Base-by-base conservation (phyloP, 345 rosid genomes). In the Anacardium occidentale region DNA sequence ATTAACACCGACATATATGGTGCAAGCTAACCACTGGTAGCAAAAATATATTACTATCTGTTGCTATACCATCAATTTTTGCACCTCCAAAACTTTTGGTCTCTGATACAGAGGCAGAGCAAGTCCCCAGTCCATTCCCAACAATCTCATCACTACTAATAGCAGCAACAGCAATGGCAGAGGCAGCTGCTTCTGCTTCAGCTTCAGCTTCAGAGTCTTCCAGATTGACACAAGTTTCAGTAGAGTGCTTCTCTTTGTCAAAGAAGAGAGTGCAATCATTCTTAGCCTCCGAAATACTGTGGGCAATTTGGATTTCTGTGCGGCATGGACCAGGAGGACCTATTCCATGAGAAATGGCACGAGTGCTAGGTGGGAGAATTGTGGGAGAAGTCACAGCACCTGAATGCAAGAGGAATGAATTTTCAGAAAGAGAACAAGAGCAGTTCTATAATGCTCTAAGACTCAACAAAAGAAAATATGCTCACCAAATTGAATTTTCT, bases 401-500 rank as follows among this genome's bases (percentile, higher is more conserved):
- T 92, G 86, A 54, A 74, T 25, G 62, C 56, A 74, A 64, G 32
- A 50, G 72, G 18, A 69, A 62, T 62, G 64, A 44, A 26, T 66
- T 8, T 40, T 75, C 58, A 56, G 72, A 72, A 58, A 12, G 60
- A 32, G 21, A 57, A 21, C 18, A 64, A 40, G 5, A 7, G 29
- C 37, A 62, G 65, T 37, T 42, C 54, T 21, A 72, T 66, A 44
- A 53, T 55, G 22, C 25, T 21, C 50, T 10, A 65, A 59, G 1
- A 29, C 22, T 50, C 13, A 6, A 50, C 56, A 74, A 58, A 55
- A 74, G 75, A 70, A 29, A 51, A 32, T 32, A 73, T 63, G 70
- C 92, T 74, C 83, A 96, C 98, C 99, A 74, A 96, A 93, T 79
- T 96, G 98, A 84, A 96, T 93, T 79, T 91, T 96, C 77, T 92